These are phyloP conservation scores for Zymoseptoria pseudotritici DNA, from an alignment of 2,329 filamentous ascomycete species.

Conservation along the genomic window DNA sequence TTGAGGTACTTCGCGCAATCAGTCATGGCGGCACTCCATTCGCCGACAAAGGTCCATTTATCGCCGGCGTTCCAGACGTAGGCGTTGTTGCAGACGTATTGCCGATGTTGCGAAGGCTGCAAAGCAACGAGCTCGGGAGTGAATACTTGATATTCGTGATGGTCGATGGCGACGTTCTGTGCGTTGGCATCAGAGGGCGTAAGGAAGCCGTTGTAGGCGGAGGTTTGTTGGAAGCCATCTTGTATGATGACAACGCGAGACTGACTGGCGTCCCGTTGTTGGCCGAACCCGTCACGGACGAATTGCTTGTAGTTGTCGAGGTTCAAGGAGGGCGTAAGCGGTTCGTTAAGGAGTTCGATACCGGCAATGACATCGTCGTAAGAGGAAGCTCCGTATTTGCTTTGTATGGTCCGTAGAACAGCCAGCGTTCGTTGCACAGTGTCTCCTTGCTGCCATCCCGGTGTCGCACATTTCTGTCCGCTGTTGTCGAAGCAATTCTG, in stretches of 20 bases:
- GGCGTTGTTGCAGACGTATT: constrained; percentile 49
- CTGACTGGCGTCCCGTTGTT: constrained; percentile 27
- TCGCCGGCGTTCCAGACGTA: constrained; percentile 45
- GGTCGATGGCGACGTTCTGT: constrained; percentile 54
- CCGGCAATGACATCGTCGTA: constrained; percentile 54
- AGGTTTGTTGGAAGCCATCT: constrained; percentile 49
- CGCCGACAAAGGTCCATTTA: constrained; percentile 61
- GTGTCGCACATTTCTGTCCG: constrained; percentile 40
- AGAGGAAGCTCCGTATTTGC: constrained; percentile 46
- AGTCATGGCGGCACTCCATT: constrained; percentile 63
- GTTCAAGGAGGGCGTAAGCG: constrained; percentile 41
- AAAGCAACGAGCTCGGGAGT: constrained; percentile 44
- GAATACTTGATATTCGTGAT: constrained; percentile 64
- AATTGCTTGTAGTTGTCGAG: constrained; percentile 44
- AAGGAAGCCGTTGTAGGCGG: constrained; percentile 56
- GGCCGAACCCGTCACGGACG: constrained; percentile 48
- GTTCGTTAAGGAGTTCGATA: constrained; percentile 54
- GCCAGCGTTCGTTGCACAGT: constrained; percentile 46
- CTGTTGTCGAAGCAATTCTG: constrained; percentile 60
- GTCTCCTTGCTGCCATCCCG: constrained; percentile 41
- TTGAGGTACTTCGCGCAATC: constrained; percentile 48
- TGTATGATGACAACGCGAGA: constrained; percentile 47
- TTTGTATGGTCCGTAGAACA: constrained; percentile 51
- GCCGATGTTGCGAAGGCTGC: constrained; percentile 46
- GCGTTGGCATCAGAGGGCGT: constrained; percentile 43